Evolutionary conservation across 768 basidiomycete species (phyloP).

Genomic region (Tephrocybe sp.): DNA sequence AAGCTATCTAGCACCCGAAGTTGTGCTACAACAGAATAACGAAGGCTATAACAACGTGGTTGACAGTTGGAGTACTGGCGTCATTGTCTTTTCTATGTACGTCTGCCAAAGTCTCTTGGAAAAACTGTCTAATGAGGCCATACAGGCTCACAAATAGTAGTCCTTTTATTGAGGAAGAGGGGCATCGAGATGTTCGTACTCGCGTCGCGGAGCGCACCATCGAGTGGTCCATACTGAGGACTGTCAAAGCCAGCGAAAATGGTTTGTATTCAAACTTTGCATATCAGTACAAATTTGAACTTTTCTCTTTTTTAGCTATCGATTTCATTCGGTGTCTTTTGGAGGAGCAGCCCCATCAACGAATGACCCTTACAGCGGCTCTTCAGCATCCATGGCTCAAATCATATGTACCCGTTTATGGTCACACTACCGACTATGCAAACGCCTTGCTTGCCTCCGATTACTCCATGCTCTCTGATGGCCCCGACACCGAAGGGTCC

Average conservation of each 20-base stretch:
- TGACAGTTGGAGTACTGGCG: constrained; percentile 96
- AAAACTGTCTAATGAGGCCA: neutral
- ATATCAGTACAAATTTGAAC: neutral
- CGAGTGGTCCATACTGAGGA: constrained; percentile 54
- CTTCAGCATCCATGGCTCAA: constrained; percentile 77
- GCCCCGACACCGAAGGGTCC: constrained; percentile 8
- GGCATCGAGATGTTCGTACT: constrained; percentile 54
- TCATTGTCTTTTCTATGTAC: constrained; percentile 91
- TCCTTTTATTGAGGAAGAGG: constrained; percentile 82
- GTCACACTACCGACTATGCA: neutral
- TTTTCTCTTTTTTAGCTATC: constrained; percentile 36
- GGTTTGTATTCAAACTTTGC: constrained; percentile 35
- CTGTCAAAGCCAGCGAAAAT: constrained; percentile 34
- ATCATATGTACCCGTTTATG: constrained; percentile 29
- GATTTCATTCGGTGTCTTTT: constrained; percentile 71
- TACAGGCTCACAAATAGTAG: constrained; percentile 70
- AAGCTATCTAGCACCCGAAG: constrained; percentile 90
- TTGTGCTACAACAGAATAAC: constrained; percentile 62
- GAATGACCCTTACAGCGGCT: constrained; percentile 73
- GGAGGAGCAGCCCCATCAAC: constrained; percentile 52
- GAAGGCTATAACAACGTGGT: constrained; percentile 86
- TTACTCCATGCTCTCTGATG: constrained; percentile 22
- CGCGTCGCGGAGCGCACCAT: constrained; percentile 58
- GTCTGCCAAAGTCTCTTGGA: neutral
- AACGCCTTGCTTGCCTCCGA: constrained; percentile 13